Evolutionary conservation across 1,139 yeast genomes (phyloP).

Genomic region (Protomyces inouyei): DNA sequence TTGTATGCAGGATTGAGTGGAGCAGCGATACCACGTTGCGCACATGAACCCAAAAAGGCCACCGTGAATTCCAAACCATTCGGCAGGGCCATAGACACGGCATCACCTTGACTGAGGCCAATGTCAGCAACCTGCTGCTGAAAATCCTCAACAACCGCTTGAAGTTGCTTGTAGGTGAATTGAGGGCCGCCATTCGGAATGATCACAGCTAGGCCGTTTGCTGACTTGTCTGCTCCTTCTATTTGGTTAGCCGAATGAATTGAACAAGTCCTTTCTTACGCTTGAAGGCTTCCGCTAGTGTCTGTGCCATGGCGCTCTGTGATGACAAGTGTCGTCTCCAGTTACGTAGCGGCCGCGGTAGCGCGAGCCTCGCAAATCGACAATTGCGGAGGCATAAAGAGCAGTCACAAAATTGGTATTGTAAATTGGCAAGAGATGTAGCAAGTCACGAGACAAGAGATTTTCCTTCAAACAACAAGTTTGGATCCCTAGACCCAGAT

Average conservation of each 20-base stretch:
- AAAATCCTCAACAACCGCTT: slow-evolving; percentile 20
- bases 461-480: too few species aligned
- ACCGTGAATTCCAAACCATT: slow-evolving; percentile 55
- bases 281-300: slow-evolving; percentile 13
- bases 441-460: too few species aligned
- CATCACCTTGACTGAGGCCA: slow-evolving; percentile 23
- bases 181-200: slow-evolving; percentile 20
- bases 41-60: slow-evolving; percentile 52
- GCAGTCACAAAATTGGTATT: too few species aligned
- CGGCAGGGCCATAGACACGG: slow-evolving; percentile 57
- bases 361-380: not conserved
- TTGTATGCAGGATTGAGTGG: slow-evolving; percentile 61
- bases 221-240: slow-evolving; percentile 11
- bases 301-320: not conserved
- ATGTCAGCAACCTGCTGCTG: slow-evolving; percentile 21
- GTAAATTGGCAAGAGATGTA: too few species aligned
- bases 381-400: not conserved
- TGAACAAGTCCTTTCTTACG: not conserved
- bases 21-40: slow-evolving; percentile 55
- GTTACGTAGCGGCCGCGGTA: too few species aligned
- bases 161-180: slow-evolving; percentile 22
- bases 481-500: too few species aligned
- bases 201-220: slow-evolving; percentile 11
- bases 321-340: not conserved
- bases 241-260: not conserved